These are phyloP conservation scores for Leccinum disarticulatum DNA, from an alignment of 768 basidiomycete species.

Conservation along the genomic window DNA sequence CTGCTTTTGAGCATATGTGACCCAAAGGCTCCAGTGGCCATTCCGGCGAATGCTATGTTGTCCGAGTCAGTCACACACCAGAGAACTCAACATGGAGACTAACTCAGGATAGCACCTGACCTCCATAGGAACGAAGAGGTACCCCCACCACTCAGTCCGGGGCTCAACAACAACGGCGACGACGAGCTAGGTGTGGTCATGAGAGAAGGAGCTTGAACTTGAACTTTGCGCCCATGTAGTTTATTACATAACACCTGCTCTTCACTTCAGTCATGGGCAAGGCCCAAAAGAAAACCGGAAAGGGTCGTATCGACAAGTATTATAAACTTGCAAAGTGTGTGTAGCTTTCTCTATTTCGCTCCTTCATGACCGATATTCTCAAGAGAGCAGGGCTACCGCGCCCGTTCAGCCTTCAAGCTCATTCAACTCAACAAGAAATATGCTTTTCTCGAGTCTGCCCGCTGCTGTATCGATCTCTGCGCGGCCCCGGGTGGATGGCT, in stretches of 20 bases:
- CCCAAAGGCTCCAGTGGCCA: conserved; percentile 67
- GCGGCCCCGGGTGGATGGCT: conserved; percentile 99
- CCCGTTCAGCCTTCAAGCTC: conserved; percentile 98
- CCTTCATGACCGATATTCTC: conserved; percentile 11
- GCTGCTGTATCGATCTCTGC: conserved; percentile 96
- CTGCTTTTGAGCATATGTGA: conserved; percentile 57
- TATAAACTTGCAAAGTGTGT: conserved; percentile 89
- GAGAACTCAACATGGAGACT: conserved; percentile 8
- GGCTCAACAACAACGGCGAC: conserved; percentile 26
- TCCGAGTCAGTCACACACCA: neutral
- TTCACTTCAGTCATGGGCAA: conserved; percentile 54
- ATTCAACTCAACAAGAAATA: conserved; percentile 99
- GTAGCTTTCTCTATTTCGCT: conserved; percentile 2
- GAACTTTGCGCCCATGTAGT: neutral
- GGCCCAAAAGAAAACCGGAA: conserved; percentile 93
- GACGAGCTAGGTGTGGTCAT: neutral
- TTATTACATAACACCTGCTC: neutral
- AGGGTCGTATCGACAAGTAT: conserved; percentile 95
- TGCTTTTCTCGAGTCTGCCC: conserved; percentile 81
- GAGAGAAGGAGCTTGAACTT: neutral
- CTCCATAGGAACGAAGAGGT: conserved; percentile 39
- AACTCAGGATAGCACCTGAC: conserved; percentile 44
- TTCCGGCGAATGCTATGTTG: conserved; percentile 45
- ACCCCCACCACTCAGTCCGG: conserved; percentile 5
- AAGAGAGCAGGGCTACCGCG: conserved; percentile 98